These are phyloP conservation scores for Apiotrichum porosum DNA, from an alignment of 1,284 basidiomycete genomes.

Conservation along the genomic window DNA sequence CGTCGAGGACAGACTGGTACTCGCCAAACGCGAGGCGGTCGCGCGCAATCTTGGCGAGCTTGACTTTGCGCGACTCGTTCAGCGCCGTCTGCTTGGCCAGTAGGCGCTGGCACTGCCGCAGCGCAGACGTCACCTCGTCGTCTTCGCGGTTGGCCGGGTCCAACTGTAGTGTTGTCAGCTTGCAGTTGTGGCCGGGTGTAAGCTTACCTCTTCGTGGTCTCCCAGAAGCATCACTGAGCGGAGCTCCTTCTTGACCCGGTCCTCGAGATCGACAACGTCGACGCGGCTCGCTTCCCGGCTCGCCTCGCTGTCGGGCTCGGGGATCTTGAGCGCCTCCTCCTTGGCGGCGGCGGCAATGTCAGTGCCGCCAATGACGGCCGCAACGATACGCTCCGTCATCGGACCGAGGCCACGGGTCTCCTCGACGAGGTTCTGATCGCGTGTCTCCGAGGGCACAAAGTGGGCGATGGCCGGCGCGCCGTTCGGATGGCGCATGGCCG, in stretches of 20 bases:
- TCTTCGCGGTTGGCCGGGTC: slow-evolving; percentile 74
- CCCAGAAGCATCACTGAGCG: slow-evolving; percentile 53
- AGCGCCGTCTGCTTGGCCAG: slow-evolving; percentile 68
- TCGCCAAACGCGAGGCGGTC: slow-evolving; percentile 86
- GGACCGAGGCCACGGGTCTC: slow-evolving; percentile 41
- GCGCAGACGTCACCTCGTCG: slow-evolving; percentile 84
- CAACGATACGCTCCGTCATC: slow-evolving; percentile 57
- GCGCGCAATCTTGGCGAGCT: slow-evolving; percentile 70
- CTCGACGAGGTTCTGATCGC: slow-evolving; percentile 40
- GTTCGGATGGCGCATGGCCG: slow-evolving; percentile 27
- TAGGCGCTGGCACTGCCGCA: slow-evolving; percentile 81
- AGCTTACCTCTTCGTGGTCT: slow-evolving; percentile 51
- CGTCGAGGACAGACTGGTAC: slow-evolving; percentile 71
- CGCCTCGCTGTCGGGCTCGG: slow-evolving; percentile 16
- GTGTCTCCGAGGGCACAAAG: slow-evolving; percentile 24
- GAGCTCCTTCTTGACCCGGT: slow-evolving; percentile 54
- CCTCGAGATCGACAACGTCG: slow-evolving; percentile 55
- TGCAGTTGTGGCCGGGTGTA: neutral
- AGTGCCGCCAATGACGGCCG: slow-evolving; percentile 60
- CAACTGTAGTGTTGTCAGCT: slow-evolving; percentile 53
- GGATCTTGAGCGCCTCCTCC: slow-evolving; percentile 50
- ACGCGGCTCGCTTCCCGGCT: slow-evolving; percentile 3
- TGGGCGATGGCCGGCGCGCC: slow-evolving; percentile 7
- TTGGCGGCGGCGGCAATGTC: slow-evolving; percentile 47
- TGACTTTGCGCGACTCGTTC: slow-evolving; percentile 75